Conservation (phyloP, 768 basidiomycete species). For the Rossbeevera mucosa region DNA sequence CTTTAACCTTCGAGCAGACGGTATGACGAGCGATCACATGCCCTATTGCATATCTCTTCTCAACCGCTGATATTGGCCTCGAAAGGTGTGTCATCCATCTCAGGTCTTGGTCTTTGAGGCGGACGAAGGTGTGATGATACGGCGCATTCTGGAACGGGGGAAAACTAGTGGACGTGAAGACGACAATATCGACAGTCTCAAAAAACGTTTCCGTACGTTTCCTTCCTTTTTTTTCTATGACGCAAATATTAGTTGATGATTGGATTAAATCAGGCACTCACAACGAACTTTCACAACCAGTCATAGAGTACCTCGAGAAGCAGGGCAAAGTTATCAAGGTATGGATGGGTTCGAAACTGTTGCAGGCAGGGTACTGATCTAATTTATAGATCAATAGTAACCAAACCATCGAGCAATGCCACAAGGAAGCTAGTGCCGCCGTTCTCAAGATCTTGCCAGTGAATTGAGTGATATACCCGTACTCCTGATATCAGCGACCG, state of each 20-base stretch:
- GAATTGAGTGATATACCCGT: conserved; percentile 14
- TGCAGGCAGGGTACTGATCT: neutral
- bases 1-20: conserved; percentile 79
- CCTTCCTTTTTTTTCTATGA: neutral
- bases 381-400: conserved; percentile 60
- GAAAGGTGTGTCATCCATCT: conserved; percentile 74
- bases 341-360: neutral
- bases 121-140: conserved; percentile 81
- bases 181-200: conserved; percentile 90
- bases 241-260: neutral
- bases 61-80: neutral
- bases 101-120: conserved; percentile 84
- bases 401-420: conserved; percentile 65
- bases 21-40: conserved; percentile 40
- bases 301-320: conserved; percentile 75
- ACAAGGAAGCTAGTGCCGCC: conserved; percentile 51
- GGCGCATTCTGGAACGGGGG: conserved; percentile 80
- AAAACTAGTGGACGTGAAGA: conserved; percentile 96
- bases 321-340: conserved; percentile 78
- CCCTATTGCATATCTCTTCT: neutral
- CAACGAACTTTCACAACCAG: conserved; percentile 85
- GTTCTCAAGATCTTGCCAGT: conserved; percentile 46
- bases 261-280: conserved; percentile 59
- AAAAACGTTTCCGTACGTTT: conserved; percentile 87
- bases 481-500: neutral